A percentile compares a stretch with the other conserved stretches of the same genome.
phyloP scores from a whole-genome alignment of 1,284 basidiomycete species.

The Porodaedalea pini region DNA sequence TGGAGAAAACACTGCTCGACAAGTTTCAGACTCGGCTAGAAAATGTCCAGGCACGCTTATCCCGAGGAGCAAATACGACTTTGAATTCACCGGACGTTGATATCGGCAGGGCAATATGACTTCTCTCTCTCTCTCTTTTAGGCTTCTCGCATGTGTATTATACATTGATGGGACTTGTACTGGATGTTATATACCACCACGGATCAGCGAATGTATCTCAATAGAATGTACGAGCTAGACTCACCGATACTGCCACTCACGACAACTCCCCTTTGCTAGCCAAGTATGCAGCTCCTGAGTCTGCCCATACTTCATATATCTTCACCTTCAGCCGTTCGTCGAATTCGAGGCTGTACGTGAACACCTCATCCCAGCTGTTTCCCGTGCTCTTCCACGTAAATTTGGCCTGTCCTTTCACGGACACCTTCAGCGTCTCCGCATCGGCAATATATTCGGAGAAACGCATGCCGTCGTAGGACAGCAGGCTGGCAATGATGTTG shows the following conservation, averaged over 20 bases:
- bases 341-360: conserved; percentile 58
- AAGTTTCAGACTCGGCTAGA: conserved; percentile 16
- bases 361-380: conserved; percentile 60
- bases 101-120: conserved; percentile 9
- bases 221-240: not conserved
- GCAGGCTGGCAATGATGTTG: conserved; percentile 39
- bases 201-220: not conserved
- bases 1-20: conserved; percentile 12
- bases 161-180: not conserved
- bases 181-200: not conserved
- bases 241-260: not conserved
- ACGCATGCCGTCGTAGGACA: conserved; percentile 41
- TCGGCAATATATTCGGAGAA: conserved; percentile 44
- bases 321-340: conserved; percentile 52
- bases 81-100: not conserved
- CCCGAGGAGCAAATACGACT: not conserved
- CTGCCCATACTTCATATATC: conserved; percentile 64
- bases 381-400: conserved; percentile 55
- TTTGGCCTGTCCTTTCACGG: conserved; percentile 48
- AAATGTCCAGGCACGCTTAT: conserved; percentile 5
- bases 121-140: not conserved
- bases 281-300: conserved; percentile 61
- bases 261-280: conserved; percentile 48
- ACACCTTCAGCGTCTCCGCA: conserved; percentile 44
- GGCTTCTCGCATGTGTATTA: not conserved